These are phyloP conservation scores for Eutrema yunnanense DNA, from an alignment of 345 rosid genomes.

Conservation along the genomic window DNA sequence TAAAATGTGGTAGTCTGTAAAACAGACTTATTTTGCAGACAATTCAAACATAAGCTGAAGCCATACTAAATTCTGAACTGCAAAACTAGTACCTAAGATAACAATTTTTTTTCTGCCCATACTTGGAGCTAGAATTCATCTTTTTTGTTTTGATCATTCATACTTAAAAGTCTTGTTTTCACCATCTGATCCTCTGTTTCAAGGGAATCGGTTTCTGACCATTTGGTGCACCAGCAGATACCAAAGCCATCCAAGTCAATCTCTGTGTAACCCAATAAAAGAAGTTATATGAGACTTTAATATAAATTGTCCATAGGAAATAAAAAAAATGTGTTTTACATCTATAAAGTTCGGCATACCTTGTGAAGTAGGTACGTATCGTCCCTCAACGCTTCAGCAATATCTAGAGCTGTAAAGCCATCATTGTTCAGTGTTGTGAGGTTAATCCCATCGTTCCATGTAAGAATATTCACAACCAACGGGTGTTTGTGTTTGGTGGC, in stretches of 20 bases:
- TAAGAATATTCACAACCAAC: not conserved
- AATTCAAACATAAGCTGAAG: not conserved
- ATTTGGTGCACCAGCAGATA: constrained; percentile 13
- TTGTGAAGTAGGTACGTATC: not conserved
- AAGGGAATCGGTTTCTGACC: not conserved
- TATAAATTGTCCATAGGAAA: too few relatives aligned
- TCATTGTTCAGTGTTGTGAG: not conserved
- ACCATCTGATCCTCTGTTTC: not conserved
- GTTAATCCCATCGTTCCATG: not conserved
- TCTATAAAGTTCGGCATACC: not conserved
- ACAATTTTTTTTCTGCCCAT: too few relatives aligned
- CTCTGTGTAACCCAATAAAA: not conserved
- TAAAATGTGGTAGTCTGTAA: not conserved
- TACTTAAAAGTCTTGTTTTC: too few relatives aligned
- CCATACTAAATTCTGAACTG: not conserved
- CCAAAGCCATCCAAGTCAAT: constrained; percentile 17
- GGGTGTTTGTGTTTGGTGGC: constrained; percentile 1
- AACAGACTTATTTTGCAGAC: not conserved
- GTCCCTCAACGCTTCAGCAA: not conserved
- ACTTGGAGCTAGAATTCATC: too few relatives aligned
- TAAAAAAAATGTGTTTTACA: too few relatives aligned
- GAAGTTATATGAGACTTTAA: too few relatives aligned
- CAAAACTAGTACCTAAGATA: not conserved
- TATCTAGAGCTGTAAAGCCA: constrained; percentile 13
- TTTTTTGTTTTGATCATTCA: too few relatives aligned